Evolutionary conservation across 805 yeast species (phyloP).

Genomic region (Kurtzmaniella fragi): DNA sequence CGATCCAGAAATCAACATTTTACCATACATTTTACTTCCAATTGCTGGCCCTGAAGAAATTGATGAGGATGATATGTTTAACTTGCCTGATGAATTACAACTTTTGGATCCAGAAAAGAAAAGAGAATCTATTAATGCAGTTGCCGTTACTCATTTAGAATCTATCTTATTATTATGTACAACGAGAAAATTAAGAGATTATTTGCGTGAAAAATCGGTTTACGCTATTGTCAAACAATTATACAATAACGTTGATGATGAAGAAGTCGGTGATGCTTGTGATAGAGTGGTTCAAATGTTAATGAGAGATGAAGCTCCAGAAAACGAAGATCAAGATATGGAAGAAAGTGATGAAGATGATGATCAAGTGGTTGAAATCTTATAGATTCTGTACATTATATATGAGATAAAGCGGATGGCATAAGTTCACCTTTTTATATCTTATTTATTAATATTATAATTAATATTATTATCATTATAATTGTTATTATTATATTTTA

Average conservation of each 20-base stretch:
- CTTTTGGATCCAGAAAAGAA: slow-evolving; percentile 67
- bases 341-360: slow-evolving; percentile 48
- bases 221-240: slow-evolving; percentile 85
- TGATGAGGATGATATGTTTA: slow-evolving; percentile 78
- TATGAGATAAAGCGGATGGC: too few species aligned
- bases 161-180: slow-evolving; percentile 75
- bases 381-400: slow-evolving; percentile 18
- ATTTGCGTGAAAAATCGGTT: slow-evolving; percentile 73
- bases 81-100: slow-evolving; percentile 85
- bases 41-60: slow-evolving; percentile 73
- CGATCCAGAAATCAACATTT: slow-evolving; percentile 61
- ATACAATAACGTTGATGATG: slow-evolving; percentile 51
- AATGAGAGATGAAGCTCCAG: slow-evolving; percentile 81
- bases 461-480: too few species aligned
- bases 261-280: slow-evolving; percentile 57
- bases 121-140: slow-evolving; percentile 66
- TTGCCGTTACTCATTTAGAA: slow-evolving; percentile 72
- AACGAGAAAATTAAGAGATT: slow-evolving; percentile 66
- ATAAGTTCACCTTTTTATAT: too few species aligned
- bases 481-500: too few species aligned
- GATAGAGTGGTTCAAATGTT: slow-evolving; percentile 85
- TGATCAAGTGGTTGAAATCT: slow-evolving; percentile 49
- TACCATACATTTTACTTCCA: slow-evolving; percentile 80
- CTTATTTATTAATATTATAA: too few species aligned
- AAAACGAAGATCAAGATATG: slow-evolving; percentile 25